Evolutionary conservation across 805 yeast genomes (phyloP).

Genomic region (Pichia paraexigua): DNA sequence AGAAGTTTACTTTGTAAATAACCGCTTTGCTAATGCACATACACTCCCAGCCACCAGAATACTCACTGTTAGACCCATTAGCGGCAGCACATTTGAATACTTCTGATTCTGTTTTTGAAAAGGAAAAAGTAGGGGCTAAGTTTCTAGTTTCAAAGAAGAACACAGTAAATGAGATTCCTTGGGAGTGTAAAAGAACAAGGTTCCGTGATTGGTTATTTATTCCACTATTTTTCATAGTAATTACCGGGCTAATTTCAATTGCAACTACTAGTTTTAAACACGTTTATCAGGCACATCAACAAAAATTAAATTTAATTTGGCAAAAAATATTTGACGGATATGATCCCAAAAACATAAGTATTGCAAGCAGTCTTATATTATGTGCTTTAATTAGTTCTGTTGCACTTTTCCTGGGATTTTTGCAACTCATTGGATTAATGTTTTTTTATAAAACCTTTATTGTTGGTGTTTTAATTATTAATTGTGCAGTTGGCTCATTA

Average conservation of each 20-base stretch:
- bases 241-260: constrained; percentile 62
- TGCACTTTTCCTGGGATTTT: neutral
- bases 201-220: constrained; percentile 69
- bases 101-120: neutral
- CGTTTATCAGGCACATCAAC: neutral
- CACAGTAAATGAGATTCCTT: constrained; percentile 5
- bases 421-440: neutral
- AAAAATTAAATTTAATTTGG: neutral
- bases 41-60: neutral
- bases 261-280: constrained; percentile 42
- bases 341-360: neutral
- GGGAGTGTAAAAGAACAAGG: constrained; percentile 42
- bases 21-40: neutral
- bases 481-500: neutral
- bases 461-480: neutral
- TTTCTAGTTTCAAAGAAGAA: neutral
- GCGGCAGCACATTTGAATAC: too few relatives aligned
- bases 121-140: neutral
- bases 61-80: neutral
- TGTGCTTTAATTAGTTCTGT: neutral
- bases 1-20: neutral
- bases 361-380: neutral
- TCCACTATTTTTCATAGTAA: constrained; percentile 33
- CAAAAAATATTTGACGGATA: neutral
- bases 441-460: constrained; percentile 1